Base-by-base conservation (phyloP, 495 filamentous ascomycete species). In the Penicillium fimorum region DNA sequence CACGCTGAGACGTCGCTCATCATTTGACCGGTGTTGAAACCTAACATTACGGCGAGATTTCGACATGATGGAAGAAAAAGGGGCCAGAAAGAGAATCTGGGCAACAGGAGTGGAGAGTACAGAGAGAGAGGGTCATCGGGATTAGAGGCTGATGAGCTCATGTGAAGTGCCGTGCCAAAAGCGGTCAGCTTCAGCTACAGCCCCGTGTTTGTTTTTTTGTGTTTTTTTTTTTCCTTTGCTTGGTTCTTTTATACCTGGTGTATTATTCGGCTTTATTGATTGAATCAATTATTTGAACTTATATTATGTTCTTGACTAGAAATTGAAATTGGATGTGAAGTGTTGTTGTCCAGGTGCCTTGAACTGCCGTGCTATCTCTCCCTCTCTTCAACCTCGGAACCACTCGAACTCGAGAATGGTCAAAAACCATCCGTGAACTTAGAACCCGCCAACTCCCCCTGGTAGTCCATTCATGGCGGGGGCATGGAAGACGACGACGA, bases 11-110 rank as follows among this genome's bases (percentile, higher is more conserved):
- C 90, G 80, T 53, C 89, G 83, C 35, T 75, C 75, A 38, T 76
- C 82, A 53, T 72, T 84, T 41, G 74, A 75, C 50, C 84, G 79
- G 68, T 89, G 85, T 59, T 85, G 84, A 73, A 96, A 96, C 67
- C 90, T 87, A 64, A 96, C 90, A 72, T 86, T 87, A 64, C 91
- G 84, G 68, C 88, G 87, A 57, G 87, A 81, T 78, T 86, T 88
- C 59, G 85, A 81, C 87, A 89, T 90, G 67, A 64, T 65, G 41
- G 33, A 42, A 40, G 40, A 47, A 57, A 49, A 45, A 43, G 57
- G 27, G 52, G 38, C 55, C 56, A 60, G 44, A 53, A 52, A 46
- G 22, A 30, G 43, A 55, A 45, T 44, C 30, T 48, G 43, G 53
- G 40, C 35, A 48, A 48, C 47, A 58, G 30, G 47, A 49, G 56